phyloP scores from a whole-genome alignment of 2,329 filamentous ascomycete species.

The Berkeleyomyces basicola region DNA sequence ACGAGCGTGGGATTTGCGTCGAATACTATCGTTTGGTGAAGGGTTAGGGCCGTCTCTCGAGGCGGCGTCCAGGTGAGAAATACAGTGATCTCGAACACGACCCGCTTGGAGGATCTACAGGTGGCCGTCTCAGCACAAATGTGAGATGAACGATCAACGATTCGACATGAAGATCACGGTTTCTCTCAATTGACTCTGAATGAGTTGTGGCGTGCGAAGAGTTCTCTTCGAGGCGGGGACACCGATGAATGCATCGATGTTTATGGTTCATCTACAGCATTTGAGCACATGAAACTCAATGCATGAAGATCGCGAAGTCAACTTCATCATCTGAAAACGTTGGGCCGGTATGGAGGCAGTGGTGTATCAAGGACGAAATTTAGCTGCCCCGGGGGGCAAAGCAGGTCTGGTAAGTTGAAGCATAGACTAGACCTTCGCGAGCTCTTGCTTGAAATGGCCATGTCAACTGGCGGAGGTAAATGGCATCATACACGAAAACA shows the following conservation, averaged over 20 bases:
- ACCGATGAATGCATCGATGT: neutral
- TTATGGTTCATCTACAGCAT: neutral
- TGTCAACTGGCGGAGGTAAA: too few relatives aligned
- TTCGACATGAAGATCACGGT: neutral
- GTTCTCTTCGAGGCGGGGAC: neutral
- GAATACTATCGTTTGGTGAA: neutral
- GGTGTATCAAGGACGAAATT: neutral
- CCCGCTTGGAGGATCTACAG: neutral
- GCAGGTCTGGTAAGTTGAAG: too few relatives aligned
- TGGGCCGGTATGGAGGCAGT: neutral
- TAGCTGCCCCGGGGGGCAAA: too few relatives aligned
- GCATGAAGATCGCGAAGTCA: neutral
- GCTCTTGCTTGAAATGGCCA: too few relatives aligned
- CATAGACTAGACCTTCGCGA: too few relatives aligned
- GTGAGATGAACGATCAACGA: neutral
- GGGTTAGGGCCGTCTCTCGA: neutral
- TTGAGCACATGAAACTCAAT: neutral
- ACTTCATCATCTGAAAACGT: neutral
- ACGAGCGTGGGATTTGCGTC: neutral
- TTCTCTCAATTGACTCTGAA: neutral
- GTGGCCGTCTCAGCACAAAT: neutral
- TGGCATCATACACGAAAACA: too few relatives aligned
- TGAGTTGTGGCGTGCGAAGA: neutral
- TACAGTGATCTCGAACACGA: neutral
- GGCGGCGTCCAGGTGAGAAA: neutral